Conservation (phyloP, 2,329 filamentous ascomycete genomes). For the Aspergillus hiratsukae region DNA sequence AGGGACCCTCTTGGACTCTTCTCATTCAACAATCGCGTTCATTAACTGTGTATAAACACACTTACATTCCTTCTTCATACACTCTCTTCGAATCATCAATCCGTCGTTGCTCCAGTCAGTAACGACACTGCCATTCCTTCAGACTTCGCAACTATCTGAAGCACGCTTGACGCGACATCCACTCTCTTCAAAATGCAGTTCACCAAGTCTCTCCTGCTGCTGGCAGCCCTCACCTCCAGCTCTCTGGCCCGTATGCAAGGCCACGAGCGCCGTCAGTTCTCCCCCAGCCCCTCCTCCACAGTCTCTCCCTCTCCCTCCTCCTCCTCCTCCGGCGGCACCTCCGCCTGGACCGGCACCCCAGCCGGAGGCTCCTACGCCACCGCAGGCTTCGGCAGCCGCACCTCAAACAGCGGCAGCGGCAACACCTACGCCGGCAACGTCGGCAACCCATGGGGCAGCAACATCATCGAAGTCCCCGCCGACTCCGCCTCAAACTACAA, state of each 20-base stretch:
- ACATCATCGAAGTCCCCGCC: constrained; percentile 34
- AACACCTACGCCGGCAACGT: constrained; percentile 36
- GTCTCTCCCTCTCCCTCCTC: constrained; percentile 2
- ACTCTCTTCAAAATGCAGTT: constrained; percentile 23
- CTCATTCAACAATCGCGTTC: background rate
- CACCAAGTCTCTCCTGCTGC: constrained; percentile 27
- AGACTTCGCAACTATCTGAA: background rate
- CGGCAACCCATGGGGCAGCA: constrained; percentile 37
- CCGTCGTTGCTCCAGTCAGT: background rate
- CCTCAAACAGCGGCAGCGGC: constrained; percentile 18
- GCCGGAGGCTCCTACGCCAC: constrained; percentile 22
- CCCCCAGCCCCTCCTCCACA: constrained; percentile 17
- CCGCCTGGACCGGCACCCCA: constrained; percentile 19
- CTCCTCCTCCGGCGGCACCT: constrained; percentile 2
- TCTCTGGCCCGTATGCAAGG: constrained; percentile 24
- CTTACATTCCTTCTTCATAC: background rate
- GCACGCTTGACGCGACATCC: background rate
- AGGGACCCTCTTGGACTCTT: background rate
- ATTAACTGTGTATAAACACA: background rate
- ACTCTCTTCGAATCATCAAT: background rate
- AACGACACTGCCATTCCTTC: background rate
- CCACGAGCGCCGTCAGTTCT: constrained; percentile 21
- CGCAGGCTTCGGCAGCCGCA: constrained; percentile 31
- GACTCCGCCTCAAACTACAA: constrained; percentile 30
- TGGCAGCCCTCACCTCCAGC: constrained; percentile 26